Base-by-base conservation (phyloP, 352 stramenopile species). In the Thalassiosira exigua region DNA sequence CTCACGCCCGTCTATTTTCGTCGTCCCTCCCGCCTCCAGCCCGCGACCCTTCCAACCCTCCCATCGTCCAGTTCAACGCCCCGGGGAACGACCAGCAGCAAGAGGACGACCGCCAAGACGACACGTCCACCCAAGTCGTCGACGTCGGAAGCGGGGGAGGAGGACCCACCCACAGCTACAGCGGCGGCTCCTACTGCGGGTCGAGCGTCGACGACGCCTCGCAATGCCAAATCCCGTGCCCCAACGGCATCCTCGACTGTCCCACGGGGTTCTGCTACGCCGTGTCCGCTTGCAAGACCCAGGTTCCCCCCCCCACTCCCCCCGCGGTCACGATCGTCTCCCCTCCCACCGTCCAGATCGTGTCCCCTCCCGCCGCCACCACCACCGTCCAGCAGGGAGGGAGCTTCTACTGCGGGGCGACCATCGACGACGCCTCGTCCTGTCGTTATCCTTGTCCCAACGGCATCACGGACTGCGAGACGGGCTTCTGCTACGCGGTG, bases 391-490 rank as follows among this genome's bases (percentile, higher is more conserved):
- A 9, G 2, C 54, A 26, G n/a, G 36, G 14, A 14, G 36, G 14
- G 7, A 21, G 44, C 12, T 3, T 24, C 33, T 11, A 11, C 58
- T 30, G 58, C 61, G 21, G 24, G 32, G 1, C 17, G n/a, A 30
- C 61, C 61, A 21, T 46, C 41, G 17, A 50, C 17, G 22, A 50
- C 33, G 33, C 56, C 27, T 44, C 36, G 2, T 51, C 56, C 12
- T 85, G 78, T 67, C 59, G 61, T 17, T 21, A 66, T 19, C 22
- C 78, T 2, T 82, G 79, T 44, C 79, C 79, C 30, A 66, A 57
- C 60, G 78, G 78, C 11, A 46, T 59, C 29, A 57, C 64, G 11
- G 71, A 85, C 5, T 85, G 78, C 54, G 22, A 62, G 27, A 36
- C 22, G 32, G 30, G 30, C 14, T 67, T 67, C 30, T 46, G 58